Base-by-base conservation (phyloP, 1,284 basidiomycete genomes). In the Mycosarcoma mackinlayi region DNA sequence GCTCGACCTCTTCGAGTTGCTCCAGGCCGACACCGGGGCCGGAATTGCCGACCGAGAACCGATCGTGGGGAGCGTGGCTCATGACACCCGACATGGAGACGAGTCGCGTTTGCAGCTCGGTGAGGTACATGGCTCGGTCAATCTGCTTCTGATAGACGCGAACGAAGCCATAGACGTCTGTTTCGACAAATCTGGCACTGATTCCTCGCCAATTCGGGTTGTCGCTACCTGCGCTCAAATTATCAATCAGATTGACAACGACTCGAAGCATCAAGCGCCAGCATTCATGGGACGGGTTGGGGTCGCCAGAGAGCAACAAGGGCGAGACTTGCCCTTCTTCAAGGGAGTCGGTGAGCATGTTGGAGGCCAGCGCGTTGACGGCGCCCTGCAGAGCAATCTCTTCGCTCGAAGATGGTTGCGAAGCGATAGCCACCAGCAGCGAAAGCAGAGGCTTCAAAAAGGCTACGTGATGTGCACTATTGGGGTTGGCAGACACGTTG, bases 201-300 rank as follows among this genome's bases (percentile, higher is more conserved):
- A 86, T 86, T 27, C 66, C 60, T 30, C 56, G 24, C 68, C 68
- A 71, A 37, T 54, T 71, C n/a, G 56, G 42, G 27, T 53, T 45
- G 21, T 62, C 62, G 23, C 39, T 42, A 1, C 61, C 57, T 6
- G 60, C 74, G 13, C 67, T 62, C 89, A 86, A 14, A 87, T 87
- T 69, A 74, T 80, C 47, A 19, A 93, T 86, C 21, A 95, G 88
- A 4, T 88, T 89, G 6, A 92, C 87, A 35, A 93, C 87, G 46
- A 94, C 88, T 3, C 90, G 86, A 5, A 96, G 85, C 90, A 95
- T 93, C 14, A 88, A 86, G 78, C 92, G 92, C 85, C 94, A 97
- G 4, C 88, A 87, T 19, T 86, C 85, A 79, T 97, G 94, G 0
- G 89, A 88, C 6, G 89, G 89, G 82, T 88, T 92, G 19, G 90